Evolutionary conservation across 73 alveolate genomes (phyloP).

Genomic region (Tetrahymena malaccensis): DNA sequence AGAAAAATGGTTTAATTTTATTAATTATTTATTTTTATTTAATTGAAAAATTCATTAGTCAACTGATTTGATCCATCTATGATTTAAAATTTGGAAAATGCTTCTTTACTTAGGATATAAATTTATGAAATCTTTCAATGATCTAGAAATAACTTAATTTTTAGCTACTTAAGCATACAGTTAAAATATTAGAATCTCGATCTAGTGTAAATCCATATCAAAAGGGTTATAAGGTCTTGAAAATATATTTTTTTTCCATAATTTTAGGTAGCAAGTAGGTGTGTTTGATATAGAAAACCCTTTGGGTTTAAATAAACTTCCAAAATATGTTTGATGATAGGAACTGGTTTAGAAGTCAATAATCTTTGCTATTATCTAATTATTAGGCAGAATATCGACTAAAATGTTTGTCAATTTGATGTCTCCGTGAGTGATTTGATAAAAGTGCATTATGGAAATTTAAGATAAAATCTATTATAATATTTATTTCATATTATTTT

Average conservation of each 20-base stretch:
- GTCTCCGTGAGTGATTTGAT: not conserved
- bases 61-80: not conserved
- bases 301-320: not conserved
- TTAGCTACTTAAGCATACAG: not conserved
- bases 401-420: not conserved
- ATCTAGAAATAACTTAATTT: not conserved
- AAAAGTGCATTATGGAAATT: not conserved
- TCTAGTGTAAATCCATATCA: not conserved
- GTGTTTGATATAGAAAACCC: not conserved
- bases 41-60: not conserved
- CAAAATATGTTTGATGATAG: not conserved
- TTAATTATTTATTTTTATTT: too few species aligned
- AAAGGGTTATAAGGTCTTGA: not conserved
- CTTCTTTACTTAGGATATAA: not conserved
- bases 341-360: not conserved
- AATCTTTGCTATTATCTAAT: not conserved
- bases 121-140: not conserved
- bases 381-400: not conserved
- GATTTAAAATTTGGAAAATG: not conserved
- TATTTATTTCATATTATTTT: not conserved
- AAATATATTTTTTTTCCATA: not conserved
- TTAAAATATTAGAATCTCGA: not conserved
- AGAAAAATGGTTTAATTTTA: too few species aligned
- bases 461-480: not conserved
- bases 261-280: not conserved